A percentile compares a stretch with the other conserved stretches of the same genome.
Conservation (phyloP, 2,329 filamentous ascomycete genomes). For the Mariannaea elegans region DNA sequence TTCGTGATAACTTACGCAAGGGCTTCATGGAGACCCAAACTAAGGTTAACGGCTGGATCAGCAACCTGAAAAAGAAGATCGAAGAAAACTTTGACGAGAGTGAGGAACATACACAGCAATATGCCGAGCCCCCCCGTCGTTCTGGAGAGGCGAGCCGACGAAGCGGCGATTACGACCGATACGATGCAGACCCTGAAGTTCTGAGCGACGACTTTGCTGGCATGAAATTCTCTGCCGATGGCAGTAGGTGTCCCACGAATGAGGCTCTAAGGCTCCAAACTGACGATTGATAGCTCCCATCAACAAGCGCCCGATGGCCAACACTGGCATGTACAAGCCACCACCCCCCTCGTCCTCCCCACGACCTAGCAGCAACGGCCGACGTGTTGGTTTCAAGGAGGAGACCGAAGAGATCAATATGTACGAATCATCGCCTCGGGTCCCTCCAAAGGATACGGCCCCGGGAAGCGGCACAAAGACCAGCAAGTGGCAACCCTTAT, state of each 20-base stretch:
- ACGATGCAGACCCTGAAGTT: conserved; percentile 93
- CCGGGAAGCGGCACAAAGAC: conserved; percentile 66
- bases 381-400: conserved; percentile 67
- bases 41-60: conserved; percentile 93
- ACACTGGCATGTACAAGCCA: conserved; percentile 83
- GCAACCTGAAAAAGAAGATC: conserved; percentile 88
- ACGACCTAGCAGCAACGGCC: conserved; percentile 54
- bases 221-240: conserved; percentile 69
- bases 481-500: conserved; percentile 98
- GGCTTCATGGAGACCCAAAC: conserved; percentile 94
- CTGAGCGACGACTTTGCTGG: conserved; percentile 88
- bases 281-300: conserved; percentile 43
- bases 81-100: conserved; percentile 86
- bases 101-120: conserved; percentile 53
- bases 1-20: conserved; percentile 91
- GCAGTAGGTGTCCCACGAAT: conserved; percentile 58
- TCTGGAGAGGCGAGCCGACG: conserved; percentile 71
- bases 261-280: not conserved
- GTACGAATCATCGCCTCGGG: conserved; percentile 72
- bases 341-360: conserved; percentile 63
- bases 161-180: conserved; percentile 89
- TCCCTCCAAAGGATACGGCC: conserved; percentile 60
- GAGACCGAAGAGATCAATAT: conserved; percentile 81
- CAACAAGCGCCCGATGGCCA: conserved; percentile 70
- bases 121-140: conserved; percentile 52